Base-by-base conservation (phyloP, 1,139 yeast genomes). In the Blastobotrys illinoisensis region DNA sequence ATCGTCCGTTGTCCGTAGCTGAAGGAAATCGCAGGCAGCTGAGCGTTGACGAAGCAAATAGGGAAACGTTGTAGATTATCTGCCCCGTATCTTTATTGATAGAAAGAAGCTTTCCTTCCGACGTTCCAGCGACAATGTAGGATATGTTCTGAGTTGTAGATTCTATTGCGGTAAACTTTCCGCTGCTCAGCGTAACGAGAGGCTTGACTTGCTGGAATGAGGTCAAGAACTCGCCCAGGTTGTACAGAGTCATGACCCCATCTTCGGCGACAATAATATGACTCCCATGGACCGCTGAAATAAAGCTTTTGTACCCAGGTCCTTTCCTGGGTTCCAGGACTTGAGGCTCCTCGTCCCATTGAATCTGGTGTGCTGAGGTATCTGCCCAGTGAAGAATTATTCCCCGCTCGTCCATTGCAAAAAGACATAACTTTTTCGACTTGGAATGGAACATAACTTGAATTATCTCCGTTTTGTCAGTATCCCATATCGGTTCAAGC, bases 401-500 rank as follows among this genome's bases (percentile, higher is more conserved):
- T 1, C 46, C 49, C 3, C 46, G 32, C 44, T 26, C 23, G 7
- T 24, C 45, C 23, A 50, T 40, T 9, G 46, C 54, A 16, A 58
- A 2, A 14, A 46, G 48, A 5, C 13, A 9, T 28, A 55, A 24
- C 18, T 11, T 46, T 6, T 26, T 45, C 24, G 24, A 13, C 11
- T 47, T 36, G n/a, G 26, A 9, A 1, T 18, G 21, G 14, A 36
- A 49, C 49, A 54, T 46, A n/a, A 49, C 48, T 23, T 46, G 50
- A 3, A 45, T 48, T 9, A 53, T 21, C 20, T 36, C 43, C 14
- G 55, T 19, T 13, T 24, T 47, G 13, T 48, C 53, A 9, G 43
- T 45, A 7, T 51, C 46, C 64, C 64, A 63, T 9, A 44, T 47
- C 0, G 64, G 64, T 13, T 60, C 65, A 13, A 64, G 36, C 18